A percentile compares a stretch with the other conserved stretches of the same genome.
These are phyloP conservation scores for Eurotiales sp. DNA, from an alignment of 2,329 filamentous ascomycete genomes.

Conservation along the genomic window DNA sequence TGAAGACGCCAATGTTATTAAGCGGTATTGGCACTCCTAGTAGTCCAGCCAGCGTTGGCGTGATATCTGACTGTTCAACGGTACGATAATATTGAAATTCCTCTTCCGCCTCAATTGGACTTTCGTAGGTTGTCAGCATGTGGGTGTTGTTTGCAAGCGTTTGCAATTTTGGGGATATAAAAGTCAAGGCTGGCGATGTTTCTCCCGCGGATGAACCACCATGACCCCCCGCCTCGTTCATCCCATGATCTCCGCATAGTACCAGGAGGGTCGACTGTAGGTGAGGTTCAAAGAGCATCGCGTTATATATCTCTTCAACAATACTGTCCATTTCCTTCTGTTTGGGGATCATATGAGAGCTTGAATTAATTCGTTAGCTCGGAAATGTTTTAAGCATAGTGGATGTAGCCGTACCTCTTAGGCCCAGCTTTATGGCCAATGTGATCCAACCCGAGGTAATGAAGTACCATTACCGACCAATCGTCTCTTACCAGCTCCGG, in stretches of 20 bases:
- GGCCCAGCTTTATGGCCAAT: slow-evolving; percentile 97
- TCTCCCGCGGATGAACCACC: slow-evolving; percentile 91
- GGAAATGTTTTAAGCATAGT: too few species aligned
- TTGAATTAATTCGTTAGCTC: too few species aligned
- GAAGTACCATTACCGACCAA: slow-evolving; percentile 91
- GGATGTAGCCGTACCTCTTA: slow-evolving; percentile 55
- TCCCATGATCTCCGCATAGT: slow-evolving; percentile 92
- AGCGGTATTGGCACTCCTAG: slow-evolving; percentile 82
- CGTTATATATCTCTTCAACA: slow-evolving; percentile 69
- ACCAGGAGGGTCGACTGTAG: slow-evolving; percentile 77
- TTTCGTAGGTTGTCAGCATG: slow-evolving; percentile 44
- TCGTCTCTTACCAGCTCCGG: slow-evolving; percentile 71
- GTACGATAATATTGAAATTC: slow-evolving; percentile 80
- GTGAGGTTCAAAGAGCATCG: slow-evolving; percentile 67
- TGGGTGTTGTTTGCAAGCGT: slow-evolving; percentile 27
- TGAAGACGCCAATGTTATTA: slow-evolving; percentile 86
- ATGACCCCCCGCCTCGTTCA: slow-evolving; percentile 98
- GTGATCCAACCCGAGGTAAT: slow-evolving; percentile 93
- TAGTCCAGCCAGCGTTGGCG: slow-evolving; percentile 80
- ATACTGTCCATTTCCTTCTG: slow-evolving; percentile 91
- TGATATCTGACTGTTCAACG: slow-evolving; percentile 93
- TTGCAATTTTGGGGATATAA: slow-evolving; percentile 76
- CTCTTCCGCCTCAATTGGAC: slow-evolving; percentile 58
- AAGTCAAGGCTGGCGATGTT: slow-evolving; percentile 87
- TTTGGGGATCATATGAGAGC: slow-evolving; percentile 87